phyloP scores from a whole-genome alignment of 164 flowering plant species.

The Nymphaea colorata region DNA sequence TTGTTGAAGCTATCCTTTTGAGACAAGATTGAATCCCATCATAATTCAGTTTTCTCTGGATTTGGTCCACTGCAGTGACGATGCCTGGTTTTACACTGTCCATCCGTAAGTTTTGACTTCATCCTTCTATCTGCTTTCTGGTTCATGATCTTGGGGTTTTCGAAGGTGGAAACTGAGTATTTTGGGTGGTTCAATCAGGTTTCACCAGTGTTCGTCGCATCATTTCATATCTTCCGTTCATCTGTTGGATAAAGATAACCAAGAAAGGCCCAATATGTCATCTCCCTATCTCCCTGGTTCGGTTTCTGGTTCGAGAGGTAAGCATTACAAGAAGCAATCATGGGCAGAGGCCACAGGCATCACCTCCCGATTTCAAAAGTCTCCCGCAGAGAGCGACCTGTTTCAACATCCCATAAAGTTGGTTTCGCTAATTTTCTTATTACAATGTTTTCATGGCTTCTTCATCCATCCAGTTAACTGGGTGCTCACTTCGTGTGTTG shows the following conservation, averaged over 20 bases:
- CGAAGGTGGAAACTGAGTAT: neutral
- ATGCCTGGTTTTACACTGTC: neutral
- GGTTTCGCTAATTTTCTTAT: neutral
- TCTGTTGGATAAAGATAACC: neutral
- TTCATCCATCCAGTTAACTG: too few species aligned
- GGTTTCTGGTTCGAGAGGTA: conserved; percentile 67
- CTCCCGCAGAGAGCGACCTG: neutral
- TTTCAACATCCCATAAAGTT: neutral
- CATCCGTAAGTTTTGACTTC: neutral
- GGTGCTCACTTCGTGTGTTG: neutral
- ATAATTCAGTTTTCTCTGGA: neutral
- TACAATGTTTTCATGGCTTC: neutral
- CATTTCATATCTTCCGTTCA: neutral
- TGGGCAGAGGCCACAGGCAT: conserved; percentile 14
- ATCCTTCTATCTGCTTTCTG: neutral
- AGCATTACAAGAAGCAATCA: conserved; percentile 30
- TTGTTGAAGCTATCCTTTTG: neutral
- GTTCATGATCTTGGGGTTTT: neutral
- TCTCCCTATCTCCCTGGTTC: conserved; percentile 59
- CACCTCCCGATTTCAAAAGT: neutral
- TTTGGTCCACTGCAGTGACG: neutral
- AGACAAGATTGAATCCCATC: neutral
- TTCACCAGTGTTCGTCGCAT: neutral
- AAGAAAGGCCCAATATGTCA: conserved; percentile 5
- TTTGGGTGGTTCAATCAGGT: neutral